Evolutionary conservation across 164 flowering plant species (phyloP).

Genomic region (Nymphaea colorata): DNA sequence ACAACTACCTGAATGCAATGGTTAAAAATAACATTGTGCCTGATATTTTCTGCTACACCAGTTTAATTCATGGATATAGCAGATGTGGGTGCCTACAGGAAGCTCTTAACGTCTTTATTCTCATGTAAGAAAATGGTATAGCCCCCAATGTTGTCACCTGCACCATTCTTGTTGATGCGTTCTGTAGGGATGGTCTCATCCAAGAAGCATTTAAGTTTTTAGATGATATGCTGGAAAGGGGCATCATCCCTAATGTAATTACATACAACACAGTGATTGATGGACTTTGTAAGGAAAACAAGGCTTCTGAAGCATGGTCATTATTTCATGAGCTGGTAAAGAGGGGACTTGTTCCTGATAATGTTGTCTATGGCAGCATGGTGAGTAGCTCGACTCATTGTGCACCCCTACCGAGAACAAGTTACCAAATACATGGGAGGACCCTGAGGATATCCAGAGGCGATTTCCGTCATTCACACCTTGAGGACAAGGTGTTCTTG

Average conservation of each 20-base stretch:
- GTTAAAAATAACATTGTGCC: slow-evolving; percentile 23
- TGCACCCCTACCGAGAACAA: no score
- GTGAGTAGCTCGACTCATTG: no score
- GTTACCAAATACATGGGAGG: no score
- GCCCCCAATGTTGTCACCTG: slow-evolving; percentile 19
- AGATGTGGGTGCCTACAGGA: slow-evolving; percentile 20
- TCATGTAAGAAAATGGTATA: slow-evolving; percentile 23
- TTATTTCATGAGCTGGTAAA: slow-evolving; percentile 42
- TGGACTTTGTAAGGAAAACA: slow-evolving; percentile 26
- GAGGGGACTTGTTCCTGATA: slow-evolving; percentile 30
- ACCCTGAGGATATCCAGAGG: no score
- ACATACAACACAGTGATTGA: slow-evolving; percentile 31
- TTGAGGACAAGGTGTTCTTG: no score
- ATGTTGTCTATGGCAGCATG: slow-evolving; percentile 27
- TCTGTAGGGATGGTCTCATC: slow-evolving; percentile 31
- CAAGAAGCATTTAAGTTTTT: slow-evolving; percentile 33
- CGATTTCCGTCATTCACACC: no score
- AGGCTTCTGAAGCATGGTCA: slow-evolving; percentile 24
- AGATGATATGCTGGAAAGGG: slow-evolving; percentile 25
- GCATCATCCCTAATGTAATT: slow-evolving; percentile 25
- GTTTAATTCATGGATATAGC: slow-evolving; percentile 28
- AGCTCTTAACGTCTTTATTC: slow-evolving; percentile 21
- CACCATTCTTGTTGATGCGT: slow-evolving; percentile 28
- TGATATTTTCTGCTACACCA: slow-evolving; percentile 16
- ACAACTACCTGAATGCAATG: slow-evolving; percentile 33